A percentile compares a stretch with the other conserved stretches of the same genome.
Evolutionary conservation across 768 basidiomycete species (phyloP).

Genomic region (Russula brevipes): DNA sequence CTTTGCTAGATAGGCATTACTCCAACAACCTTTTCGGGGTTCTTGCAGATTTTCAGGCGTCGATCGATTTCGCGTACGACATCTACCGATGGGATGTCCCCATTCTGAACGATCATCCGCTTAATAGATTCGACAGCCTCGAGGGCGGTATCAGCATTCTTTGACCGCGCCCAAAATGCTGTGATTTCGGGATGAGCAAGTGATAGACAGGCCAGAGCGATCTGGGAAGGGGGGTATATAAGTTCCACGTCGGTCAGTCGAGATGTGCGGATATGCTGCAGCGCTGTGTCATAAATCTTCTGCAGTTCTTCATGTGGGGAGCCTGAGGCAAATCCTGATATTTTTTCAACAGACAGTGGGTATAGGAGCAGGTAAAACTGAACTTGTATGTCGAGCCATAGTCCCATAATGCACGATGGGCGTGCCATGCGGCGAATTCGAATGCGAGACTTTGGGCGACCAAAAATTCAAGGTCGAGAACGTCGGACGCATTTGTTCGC

Average conservation of each 20-base stretch:
- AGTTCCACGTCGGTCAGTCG: constrained; percentile 90
- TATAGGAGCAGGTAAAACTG: constrained; percentile 25
- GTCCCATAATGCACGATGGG: constrained; percentile 81
- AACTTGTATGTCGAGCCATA: constrained; percentile 86
- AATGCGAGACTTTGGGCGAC: constrained; percentile 92
- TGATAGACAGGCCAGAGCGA: constrained; percentile 76
- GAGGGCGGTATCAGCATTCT: constrained; percentile 36
- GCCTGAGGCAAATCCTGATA: constrained; percentile 54
- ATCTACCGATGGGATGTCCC: constrained; percentile 70
- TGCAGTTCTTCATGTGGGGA: constrained; percentile 42
- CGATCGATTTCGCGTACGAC: constrained; percentile 85
- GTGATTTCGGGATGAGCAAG: constrained; percentile 58
- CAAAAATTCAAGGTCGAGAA: constrained; percentile 92
- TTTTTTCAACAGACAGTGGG: constrained; percentile 1
- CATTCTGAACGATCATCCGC: constrained; percentile 46
- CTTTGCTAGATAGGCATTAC: constrained; percentile 68
- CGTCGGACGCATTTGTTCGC: constrained; percentile 72
- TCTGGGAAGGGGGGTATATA: constrained; percentile 89
- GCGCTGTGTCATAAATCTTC: constrained; percentile 59
- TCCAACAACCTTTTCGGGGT: constrained; percentile 95
- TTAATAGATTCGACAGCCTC: constrained; percentile 50
- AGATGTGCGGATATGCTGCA: constrained; percentile 65
- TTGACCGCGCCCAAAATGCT: constrained; percentile 52
- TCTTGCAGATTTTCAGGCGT: constrained; percentile 82
- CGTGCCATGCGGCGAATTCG: constrained; percentile 91